These are phyloP conservation scores for Arthrobotrys musiformis DNA, from an alignment of 2,329 filamentous ascomycete species.

Conservation along the genomic window DNA sequence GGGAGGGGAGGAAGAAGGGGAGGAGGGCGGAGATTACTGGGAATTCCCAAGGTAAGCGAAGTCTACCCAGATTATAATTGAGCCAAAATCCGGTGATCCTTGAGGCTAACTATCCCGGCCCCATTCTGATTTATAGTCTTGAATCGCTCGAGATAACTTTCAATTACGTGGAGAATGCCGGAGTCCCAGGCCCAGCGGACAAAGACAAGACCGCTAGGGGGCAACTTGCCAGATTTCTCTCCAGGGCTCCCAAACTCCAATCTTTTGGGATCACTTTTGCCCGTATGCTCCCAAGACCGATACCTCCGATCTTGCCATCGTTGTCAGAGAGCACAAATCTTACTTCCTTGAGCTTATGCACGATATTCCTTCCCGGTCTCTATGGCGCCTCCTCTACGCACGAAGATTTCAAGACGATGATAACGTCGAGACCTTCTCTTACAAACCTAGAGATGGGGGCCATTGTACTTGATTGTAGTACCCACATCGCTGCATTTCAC, in stretches of 20 bases:
- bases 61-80: no score
- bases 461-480: not conserved
- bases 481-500: no score
- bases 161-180: not conserved
- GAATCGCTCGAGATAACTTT: not conserved
- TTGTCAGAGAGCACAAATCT: not conserved
- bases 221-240: not conserved
- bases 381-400: not conserved
- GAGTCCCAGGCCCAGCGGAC: not conserved
- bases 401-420: not conserved
- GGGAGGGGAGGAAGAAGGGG: no score
- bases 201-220: not conserved
- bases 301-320: not conserved
- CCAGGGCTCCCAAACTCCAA: not conserved
- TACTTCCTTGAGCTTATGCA: not conserved
- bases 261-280: not conserved
- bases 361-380: not conserved
- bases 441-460: not conserved
- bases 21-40: no score
- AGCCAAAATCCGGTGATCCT: no score
- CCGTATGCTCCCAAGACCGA: not conserved
- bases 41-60: not conserved
- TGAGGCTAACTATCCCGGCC: not conserved
- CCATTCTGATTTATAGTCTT: not conserved
- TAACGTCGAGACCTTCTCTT: constrained; percentile 4